phyloP scores from a whole-genome alignment of 1,139 yeast species.

The Eremothecium coryli region DNA sequence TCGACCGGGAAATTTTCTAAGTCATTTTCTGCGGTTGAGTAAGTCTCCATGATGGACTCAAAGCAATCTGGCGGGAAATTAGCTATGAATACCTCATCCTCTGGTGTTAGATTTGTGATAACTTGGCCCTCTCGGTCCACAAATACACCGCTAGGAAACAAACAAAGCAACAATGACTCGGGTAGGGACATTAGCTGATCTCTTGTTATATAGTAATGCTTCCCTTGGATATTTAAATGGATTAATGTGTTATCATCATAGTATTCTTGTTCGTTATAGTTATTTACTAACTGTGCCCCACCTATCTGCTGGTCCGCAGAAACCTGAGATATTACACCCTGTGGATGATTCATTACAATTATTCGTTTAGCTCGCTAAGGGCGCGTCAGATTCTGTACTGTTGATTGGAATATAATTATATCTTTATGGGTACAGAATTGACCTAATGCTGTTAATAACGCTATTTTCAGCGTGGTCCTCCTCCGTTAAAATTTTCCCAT shows the following conservation, averaged over 20 bases:
- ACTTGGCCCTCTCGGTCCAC: conserved; percentile 65
- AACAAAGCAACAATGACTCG: conserved; percentile 75
- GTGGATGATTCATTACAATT: conserved; percentile 9
- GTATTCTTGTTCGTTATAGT: conserved; percentile 49
- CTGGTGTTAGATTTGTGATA: conserved; percentile 67
- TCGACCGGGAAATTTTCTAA: conserved; percentile 25
- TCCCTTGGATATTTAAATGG: conserved; percentile 63
- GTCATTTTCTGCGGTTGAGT: conserved; percentile 28
- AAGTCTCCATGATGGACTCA: conserved; percentile 65
- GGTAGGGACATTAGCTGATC: conserved; percentile 89
- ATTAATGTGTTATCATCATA: conserved; percentile 42
- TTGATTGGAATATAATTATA: not conserved
- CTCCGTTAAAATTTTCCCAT: no score
- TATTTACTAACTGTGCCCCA: conserved; percentile 33
- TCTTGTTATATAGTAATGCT: conserved; percentile 61
- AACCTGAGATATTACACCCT: conserved; percentile 56
- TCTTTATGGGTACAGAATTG: not conserved
- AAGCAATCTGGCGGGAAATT: conserved; percentile 84
- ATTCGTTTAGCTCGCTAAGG: not conserved
- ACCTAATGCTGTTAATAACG: no score
- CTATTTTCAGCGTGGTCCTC: no score
- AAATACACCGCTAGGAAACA: conserved; percentile 85
- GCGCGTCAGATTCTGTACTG: not conserved
- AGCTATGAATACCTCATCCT: conserved; percentile 59
- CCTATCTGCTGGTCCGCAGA: conserved; percentile 33